Evolutionary conservation across 2,329 filamentous ascomycete species (phyloP).

Genomic region (Colletotrichum trifolii): DNA sequence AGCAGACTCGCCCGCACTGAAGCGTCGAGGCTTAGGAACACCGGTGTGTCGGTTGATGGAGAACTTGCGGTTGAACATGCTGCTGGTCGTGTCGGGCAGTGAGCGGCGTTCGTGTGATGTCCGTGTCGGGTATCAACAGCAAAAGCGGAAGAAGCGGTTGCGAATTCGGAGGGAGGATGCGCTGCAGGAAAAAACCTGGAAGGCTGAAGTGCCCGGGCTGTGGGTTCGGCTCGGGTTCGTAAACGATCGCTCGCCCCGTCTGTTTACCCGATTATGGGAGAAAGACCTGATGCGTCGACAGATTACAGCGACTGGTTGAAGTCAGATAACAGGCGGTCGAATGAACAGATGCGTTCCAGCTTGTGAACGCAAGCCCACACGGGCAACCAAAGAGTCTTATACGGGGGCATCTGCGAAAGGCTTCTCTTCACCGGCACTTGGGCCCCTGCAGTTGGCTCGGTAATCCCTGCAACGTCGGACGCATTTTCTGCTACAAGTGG

Average conservation of each 20-base stretch:
- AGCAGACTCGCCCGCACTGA: constrained; percentile 70
- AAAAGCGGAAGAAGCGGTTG: too few relatives aligned
- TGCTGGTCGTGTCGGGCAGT: neutral
- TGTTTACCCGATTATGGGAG: constrained; percentile 5
- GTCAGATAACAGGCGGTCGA: neutral
- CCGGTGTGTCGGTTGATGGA: constrained; percentile 75
- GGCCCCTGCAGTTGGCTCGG: constrained; percentile 29
- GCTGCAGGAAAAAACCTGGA: too few relatives aligned
- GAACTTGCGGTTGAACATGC: constrained; percentile 70
- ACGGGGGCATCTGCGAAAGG: constrained; percentile 26
- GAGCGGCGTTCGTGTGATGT: too few relatives aligned
- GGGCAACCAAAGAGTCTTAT: constrained; percentile 31
- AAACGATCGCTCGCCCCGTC: constrained; percentile 14
- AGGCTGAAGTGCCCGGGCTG: neutral
- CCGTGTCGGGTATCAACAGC: neutral
- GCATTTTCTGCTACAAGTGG: constrained; percentile 34
- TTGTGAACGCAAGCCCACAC: constrained; percentile 21
- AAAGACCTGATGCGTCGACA: neutral
- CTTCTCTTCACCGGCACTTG: constrained; percentile 36
- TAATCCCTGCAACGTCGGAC: constrained; percentile 29
- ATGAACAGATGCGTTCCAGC: constrained; percentile 15
- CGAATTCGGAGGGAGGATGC: too few relatives aligned
- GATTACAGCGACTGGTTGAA: neutral
- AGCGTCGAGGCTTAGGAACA: constrained; percentile 68
- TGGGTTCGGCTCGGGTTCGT: neutral